These are phyloP conservation scores for Penicillium parvum DNA, from an alignment of 495 filamentous ascomycete species.

Conservation along the genomic window DNA sequence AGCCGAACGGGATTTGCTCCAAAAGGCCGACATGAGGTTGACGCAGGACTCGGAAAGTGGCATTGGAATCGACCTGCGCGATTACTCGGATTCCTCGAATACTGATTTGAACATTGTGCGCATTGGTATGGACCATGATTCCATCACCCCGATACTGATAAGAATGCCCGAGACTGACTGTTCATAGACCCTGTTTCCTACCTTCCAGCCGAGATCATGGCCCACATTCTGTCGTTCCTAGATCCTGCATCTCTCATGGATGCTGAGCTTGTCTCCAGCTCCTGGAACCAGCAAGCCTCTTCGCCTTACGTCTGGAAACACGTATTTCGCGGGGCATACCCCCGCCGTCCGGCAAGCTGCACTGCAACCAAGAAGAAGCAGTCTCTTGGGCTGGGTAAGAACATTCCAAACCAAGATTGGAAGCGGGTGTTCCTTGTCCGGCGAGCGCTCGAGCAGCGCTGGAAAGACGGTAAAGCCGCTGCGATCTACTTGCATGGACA, in stretches of 20 bases:
- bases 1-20: constrained; percentile 32
- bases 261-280: constrained; percentile 55
- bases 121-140: constrained; percentile 29
- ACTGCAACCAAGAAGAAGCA: constrained; percentile 41
- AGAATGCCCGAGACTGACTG: too few relatives aligned
- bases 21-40: constrained; percentile 30
- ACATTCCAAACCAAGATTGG: constrained; percentile 64
- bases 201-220: constrained; percentile 68
- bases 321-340: constrained; percentile 67
- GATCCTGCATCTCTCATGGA: constrained; percentile 62
- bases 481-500: constrained; percentile 90
- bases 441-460: constrained; percentile 67
- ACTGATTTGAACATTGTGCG: constrained; percentile 36
- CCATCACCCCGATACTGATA: constrained; percentile 2
- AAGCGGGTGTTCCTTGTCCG: constrained; percentile 77
- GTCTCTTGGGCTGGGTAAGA: constrained; percentile 48
- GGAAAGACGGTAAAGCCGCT: constrained; percentile 71
- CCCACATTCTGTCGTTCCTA: constrained; percentile 67
- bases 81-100: constrained; percentile 42
- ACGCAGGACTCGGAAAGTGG: constrained; percentile 67
- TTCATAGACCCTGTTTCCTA: constrained; percentile 58
- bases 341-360: constrained; percentile 34
- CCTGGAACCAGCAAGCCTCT: constrained; percentile 58
- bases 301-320: constrained; percentile 72
- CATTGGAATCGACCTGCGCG: constrained; percentile 69